Evolutionary conservation across 768 basidiomycete genomes (phyloP).

Genomic region (Lepiota brunneoincarnata): DNA sequence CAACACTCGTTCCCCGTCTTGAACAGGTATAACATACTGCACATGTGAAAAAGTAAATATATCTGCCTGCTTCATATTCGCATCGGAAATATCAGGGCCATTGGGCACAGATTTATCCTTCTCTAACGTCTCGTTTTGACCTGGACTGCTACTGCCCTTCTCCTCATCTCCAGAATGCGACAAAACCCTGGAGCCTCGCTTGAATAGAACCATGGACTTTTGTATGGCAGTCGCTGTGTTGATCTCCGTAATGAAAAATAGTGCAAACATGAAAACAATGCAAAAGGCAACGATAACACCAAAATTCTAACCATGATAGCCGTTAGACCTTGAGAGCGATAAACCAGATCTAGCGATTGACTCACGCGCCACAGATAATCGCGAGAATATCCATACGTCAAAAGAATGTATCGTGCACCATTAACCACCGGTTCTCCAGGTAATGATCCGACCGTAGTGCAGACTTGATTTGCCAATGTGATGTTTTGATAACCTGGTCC

Average conservation of each 20-base stretch:
- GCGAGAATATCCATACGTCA: constrained; percentile 45
- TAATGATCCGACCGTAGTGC: constrained; percentile 62
- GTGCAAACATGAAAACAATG: constrained; percentile 48
- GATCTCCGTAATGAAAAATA: constrained; percentile 58
- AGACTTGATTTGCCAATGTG: constrained; percentile 65
- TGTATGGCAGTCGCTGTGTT: constrained; percentile 36
- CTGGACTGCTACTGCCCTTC: neutral
- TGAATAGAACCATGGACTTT: constrained; percentile 55
- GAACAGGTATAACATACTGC: constrained; percentile 64
- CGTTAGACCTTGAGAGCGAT: neutral
- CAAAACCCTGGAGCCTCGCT: constrained; percentile 43
- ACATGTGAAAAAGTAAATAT: constrained; percentile 83
- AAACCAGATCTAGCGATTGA: neutral
- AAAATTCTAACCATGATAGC: constrained; percentile 40
- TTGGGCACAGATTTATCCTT: constrained; percentile 20
- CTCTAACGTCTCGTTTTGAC: constrained; percentile 24
- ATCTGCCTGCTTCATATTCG: constrained; percentile 37
- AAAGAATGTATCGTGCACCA: constrained; percentile 49
- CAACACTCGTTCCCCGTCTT: constrained; percentile 42
- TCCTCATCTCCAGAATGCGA: constrained; percentile 20
- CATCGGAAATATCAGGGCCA: constrained; percentile 18
- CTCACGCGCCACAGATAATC: constrained; percentile 40
- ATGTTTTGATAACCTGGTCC: constrained; percentile 63
- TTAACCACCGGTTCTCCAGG: constrained; percentile 56
- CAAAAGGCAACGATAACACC: constrained; percentile 72